phyloP scores from a whole-genome alignment of 345 rosid species.

The Eucalyptus virginea region DNA sequence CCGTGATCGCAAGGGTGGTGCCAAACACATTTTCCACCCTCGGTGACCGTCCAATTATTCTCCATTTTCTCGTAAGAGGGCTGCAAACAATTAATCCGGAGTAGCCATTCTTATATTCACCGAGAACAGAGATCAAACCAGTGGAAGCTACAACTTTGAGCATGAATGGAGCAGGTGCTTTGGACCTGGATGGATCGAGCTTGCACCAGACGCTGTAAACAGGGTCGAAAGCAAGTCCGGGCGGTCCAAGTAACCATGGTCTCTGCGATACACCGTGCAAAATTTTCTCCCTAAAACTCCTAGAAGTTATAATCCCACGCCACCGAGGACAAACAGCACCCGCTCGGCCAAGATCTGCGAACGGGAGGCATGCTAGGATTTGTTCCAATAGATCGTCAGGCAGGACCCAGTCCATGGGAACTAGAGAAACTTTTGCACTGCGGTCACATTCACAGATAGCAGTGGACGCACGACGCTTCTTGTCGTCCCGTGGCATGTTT shows the following conservation, averaged over 20 bases:
- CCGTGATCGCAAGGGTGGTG: conserved; percentile 56
- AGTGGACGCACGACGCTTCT: neutral
- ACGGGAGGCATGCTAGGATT: conserved; percentile 65
- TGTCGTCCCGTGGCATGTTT: conserved; percentile 36
- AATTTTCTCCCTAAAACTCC: conserved; percentile 44
- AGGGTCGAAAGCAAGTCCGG: conserved; percentile 68
- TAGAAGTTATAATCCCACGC: conserved; percentile 66
- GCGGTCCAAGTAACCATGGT: conserved; percentile 83
- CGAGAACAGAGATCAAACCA: conserved; percentile 75
- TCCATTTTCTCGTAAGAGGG: conserved; percentile 42
- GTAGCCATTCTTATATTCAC: conserved; percentile 46
- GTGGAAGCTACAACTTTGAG: conserved; percentile 48
- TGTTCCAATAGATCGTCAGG: conserved; percentile 77
- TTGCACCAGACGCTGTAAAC: conserved; percentile 60
- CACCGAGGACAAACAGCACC: conserved; percentile 79
- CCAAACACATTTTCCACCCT: conserved; percentile 46
- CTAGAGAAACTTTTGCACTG: conserved; percentile 26
- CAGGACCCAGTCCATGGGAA: conserved; percentile 56
- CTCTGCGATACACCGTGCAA: conserved; percentile 32
- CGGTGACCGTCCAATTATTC: conserved; percentile 45
- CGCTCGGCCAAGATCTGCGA: conserved; percentile 73
- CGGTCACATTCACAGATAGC: conserved; percentile 4
- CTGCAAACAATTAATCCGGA: conserved; percentile 55
- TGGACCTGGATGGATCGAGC: conserved; percentile 61
- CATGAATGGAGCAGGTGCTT: conserved; percentile 36